Base-by-base conservation (phyloP, 441 rosid genomes). In the Omphalea diandra region DNA sequence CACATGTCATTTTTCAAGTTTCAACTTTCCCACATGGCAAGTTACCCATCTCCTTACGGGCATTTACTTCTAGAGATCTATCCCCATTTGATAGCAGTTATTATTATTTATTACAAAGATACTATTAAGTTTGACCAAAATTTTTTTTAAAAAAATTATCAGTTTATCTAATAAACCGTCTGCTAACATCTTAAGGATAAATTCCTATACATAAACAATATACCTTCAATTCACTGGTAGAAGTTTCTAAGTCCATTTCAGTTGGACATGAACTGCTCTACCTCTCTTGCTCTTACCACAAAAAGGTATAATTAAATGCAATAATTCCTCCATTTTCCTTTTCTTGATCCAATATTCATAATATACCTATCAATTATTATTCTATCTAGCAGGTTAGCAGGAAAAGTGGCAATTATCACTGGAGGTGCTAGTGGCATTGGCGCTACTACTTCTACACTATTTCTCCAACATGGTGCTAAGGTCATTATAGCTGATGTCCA, bases 341-440 rank as follows among this genome's bases (percentile, higher is more conserved):
- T 32, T 52, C n/a, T 33, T 57, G 7, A 12, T 57, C 62, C 32
- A 29, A 14, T 5, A 26, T 6, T 9, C 35, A 27, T 36, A 35
- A 11, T n/a, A 11, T n/a, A 41, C 36, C 20, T 18, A 15, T 29
- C 4, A 3, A 18, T 15, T 12, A 32, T 18, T 6, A 18, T 8
- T 31, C 0, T 31, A 10, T 29, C 1, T 29, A 4, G 1, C 71
- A 83, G 85, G 68, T 74, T 83, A 47, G 76, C 73, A n/a, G 85
- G 85, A 31, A 81, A 82, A 56, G 88, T 86, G 12, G 90, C 88
- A 1, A 9, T 84, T 35, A 79, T 86, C 35, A 82, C 85, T 0
- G 86, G 90, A 22, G 84, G 88, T 5, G 84, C 85, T 0, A 78
- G 85, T 24, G 85, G 75, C 49, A 65, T 84, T 5, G 88, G 90